A percentile compares a stretch with the other conserved stretches of the same genome.
Conservation (phyloP, 73 alveolate genomes). For the Tetrahymena elliotti region DNA sequence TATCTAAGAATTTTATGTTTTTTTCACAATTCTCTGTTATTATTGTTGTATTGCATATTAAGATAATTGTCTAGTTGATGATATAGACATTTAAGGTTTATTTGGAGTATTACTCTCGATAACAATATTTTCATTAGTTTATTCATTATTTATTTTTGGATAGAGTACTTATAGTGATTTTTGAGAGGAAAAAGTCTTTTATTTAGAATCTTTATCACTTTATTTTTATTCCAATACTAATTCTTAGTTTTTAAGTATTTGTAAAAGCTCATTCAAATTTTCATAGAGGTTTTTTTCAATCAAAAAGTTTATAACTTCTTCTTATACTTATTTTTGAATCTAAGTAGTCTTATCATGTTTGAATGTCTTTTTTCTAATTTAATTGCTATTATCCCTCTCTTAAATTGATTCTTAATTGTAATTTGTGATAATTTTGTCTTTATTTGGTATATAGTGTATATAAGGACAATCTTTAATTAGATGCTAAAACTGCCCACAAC, state of each 20-base stretch:
- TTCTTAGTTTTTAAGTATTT: background rate
- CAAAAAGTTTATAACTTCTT: background rate
- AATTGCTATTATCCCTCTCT: background rate
- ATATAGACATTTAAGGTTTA: background rate
- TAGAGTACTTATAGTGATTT: background rate
- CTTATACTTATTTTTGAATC: background rate
- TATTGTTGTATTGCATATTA: background rate
- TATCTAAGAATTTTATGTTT: background rate
- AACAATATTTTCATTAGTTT: background rate
- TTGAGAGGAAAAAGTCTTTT: background rate
- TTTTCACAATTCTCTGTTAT: background rate
- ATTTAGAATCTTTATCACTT: background rate
- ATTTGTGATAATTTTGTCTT: background rate
- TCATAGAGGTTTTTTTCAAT: background rate
- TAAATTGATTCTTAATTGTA: background rate
- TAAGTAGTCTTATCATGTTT: background rate
- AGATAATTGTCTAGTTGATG: background rate
- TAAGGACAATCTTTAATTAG: background rate
- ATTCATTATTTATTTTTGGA: background rate
- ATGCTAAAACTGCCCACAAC: background rate
- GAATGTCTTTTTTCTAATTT: background rate
- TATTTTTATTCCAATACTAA: background rate
- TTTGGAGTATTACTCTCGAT: background rate
- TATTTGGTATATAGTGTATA: background rate
- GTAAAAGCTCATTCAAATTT: background rate